phyloP scores from a whole-genome alignment of 2,329 filamentous ascomycete species.

The Neopestalotiopsis sp. region DNA sequence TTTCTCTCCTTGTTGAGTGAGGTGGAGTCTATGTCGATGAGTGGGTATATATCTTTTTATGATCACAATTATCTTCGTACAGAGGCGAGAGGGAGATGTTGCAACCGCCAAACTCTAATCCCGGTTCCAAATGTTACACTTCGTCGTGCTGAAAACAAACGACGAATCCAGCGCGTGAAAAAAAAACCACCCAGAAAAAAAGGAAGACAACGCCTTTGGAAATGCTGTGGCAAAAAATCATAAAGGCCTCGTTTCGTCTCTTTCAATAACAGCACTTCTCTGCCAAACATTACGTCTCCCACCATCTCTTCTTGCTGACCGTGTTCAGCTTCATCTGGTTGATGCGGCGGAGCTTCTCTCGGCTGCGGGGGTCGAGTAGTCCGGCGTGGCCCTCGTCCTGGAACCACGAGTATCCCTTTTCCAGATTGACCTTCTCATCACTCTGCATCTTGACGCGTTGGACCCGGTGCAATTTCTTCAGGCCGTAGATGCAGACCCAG shows the following conservation, averaged over 20 bases:
- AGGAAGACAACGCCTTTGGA: constrained; percentile 6
- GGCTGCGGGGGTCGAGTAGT: constrained; percentile 57
- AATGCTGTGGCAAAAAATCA: not conserved
- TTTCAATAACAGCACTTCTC: not conserved
- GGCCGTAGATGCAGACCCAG: constrained; percentile 81
- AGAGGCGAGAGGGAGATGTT: not conserved
- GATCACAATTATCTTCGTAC: not conserved
- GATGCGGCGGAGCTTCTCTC: constrained; percentile 58
- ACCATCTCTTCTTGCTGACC: constrained; percentile 39
- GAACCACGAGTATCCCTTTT: constrained; percentile 45
- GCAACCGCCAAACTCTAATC: not conserved
- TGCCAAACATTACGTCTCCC: constrained; percentile 10
- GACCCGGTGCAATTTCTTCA: constrained; percentile 82
- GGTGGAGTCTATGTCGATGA: not conserved
- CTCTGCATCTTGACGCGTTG: constrained; percentile 79
- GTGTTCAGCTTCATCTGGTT: constrained; percentile 51
- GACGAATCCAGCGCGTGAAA: not conserved
- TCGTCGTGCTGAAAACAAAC: not conserved
- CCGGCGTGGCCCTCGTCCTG: constrained; percentile 55
- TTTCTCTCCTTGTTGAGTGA: not conserved
- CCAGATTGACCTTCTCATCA: constrained; percentile 22
- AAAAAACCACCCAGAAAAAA: not conserved
- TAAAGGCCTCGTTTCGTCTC: not conserved
- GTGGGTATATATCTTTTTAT: constrained; percentile 2
- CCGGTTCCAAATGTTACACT: not conserved